These are phyloP conservation scores for Sporisorium graminicola DNA, from an alignment of 1,284 basidiomycete genomes.

Conservation along the genomic window DNA sequence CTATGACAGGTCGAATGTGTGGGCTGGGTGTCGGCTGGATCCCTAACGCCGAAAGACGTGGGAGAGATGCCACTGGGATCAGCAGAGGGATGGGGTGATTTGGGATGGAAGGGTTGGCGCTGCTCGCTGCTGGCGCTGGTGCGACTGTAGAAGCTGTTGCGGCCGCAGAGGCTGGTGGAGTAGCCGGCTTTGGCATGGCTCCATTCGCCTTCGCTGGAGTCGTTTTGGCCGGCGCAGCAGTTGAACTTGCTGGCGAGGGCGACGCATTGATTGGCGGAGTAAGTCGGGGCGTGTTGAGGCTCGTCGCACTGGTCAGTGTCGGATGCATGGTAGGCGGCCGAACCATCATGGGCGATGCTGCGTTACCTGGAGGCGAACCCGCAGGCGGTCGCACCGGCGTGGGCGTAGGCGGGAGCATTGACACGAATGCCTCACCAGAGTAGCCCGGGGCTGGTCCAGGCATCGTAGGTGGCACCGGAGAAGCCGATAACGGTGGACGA, in stretches of 20 bases:
- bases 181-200: neutral
- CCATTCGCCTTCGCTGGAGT: conserved; percentile 21
- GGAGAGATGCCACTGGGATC: conserved; percentile 62
- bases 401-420: conserved; percentile 32
- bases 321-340: conserved; percentile 48
- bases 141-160: conserved; percentile 14
- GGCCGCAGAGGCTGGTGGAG: conserved; percentile 12
- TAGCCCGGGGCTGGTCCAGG: conserved; percentile 43
- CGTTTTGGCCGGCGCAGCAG: conserved; percentile 9
- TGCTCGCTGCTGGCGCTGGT: conserved; percentile 16
- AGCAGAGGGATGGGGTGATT: conserved; percentile 65
- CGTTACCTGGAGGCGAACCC: conserved; percentile 12
- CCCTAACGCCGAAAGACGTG: conserved; percentile 59
- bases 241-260: conserved; percentile 18
- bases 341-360: conserved; percentile 12
- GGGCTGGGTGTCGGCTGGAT: conserved; percentile 61
- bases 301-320: conserved; percentile 39
- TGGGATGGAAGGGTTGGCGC: conserved; percentile 51
- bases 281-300: conserved; percentile 42
- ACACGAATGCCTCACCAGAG: conserved; percentile 38
- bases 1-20: conserved; percentile 58
- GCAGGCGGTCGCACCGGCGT: conserved; percentile 19
- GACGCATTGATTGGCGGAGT: conserved; percentile 29
- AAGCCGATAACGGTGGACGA: conserved; percentile 19
- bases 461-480: conserved; percentile 31